These are phyloP conservation scores for Lumnitzera racemosa DNA, from an alignment of 345 rosid genomes.

Conservation along the genomic window DNA sequence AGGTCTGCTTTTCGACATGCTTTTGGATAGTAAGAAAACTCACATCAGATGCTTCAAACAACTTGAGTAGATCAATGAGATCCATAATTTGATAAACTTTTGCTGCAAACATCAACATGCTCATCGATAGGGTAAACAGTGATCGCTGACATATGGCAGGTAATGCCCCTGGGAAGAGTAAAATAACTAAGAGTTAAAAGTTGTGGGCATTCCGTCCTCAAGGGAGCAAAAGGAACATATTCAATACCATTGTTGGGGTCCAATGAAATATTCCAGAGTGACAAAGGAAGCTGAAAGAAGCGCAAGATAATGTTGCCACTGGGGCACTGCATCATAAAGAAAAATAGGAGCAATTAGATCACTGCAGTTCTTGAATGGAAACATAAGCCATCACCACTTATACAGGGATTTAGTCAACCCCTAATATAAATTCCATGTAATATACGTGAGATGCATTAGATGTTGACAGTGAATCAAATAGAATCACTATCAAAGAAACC, in stretches of 20 bases:
- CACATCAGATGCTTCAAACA: constrained; percentile 48
- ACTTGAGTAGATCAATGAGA: constrained; percentile 46
- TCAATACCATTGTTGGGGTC: constrained; percentile 50
- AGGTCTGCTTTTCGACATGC: too few relatives aligned
- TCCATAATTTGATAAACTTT: constrained; percentile 58
- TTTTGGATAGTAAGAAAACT: constrained; percentile 20
- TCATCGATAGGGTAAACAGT: constrained; percentile 43
- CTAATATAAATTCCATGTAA: not conserved
- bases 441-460: not conserved
- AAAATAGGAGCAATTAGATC: not conserved
- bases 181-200: not conserved
- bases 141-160: constrained; percentile 57
- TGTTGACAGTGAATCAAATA: not conserved
- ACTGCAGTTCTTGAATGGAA: not conserved
- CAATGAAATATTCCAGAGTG: constrained; percentile 51
- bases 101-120: constrained; percentile 77
- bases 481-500: not conserved
- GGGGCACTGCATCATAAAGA: constrained; percentile 46
- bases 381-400: too few relatives aligned
- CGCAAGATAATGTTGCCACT: constrained; percentile 49
- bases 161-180: constrained; percentile 41
- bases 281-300: constrained; percentile 80
- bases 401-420: too few relatives aligned
- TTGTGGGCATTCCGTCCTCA: too few relatives aligned
- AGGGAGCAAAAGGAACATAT: not conserved